phyloP scores from a whole-genome alignment of 1,139 yeast genomes.

The Yamadazyma dendronema region DNA sequence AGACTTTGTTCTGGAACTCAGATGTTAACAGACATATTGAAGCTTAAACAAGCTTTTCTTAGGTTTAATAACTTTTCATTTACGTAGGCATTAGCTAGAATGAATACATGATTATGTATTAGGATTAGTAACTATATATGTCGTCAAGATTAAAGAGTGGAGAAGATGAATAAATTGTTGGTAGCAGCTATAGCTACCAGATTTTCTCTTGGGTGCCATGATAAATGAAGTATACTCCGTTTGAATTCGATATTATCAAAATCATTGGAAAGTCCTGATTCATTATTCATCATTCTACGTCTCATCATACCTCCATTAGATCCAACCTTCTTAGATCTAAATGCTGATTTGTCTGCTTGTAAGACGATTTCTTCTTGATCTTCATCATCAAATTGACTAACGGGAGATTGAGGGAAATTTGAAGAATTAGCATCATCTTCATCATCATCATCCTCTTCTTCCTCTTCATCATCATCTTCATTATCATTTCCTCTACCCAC shows the following conservation, averaged over 20 bases:
- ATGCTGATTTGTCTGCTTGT: slow-evolving; percentile 98
- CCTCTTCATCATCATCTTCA: slow-evolving; percentile 45
- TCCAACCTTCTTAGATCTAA: slow-evolving; percentile 68
- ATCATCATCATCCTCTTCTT: slow-evolving; percentile 38
- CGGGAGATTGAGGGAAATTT: slow-evolving; percentile 35
- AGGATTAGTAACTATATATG: not conserved
- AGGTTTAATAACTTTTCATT: too few relatives aligned
- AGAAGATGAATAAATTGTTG: slow-evolving; percentile 81
- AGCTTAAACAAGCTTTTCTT: slow-evolving; percentile 16
- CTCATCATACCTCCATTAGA: slow-evolving; percentile 34
- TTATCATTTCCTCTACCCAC: slow-evolving; percentile 15
- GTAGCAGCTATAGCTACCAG: slow-evolving; percentile 98
- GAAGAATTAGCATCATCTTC: slow-evolving; percentile 38
- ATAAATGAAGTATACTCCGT: slow-evolving; percentile 89
- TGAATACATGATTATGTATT: not conserved
- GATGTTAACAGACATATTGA: slow-evolving; percentile 83
- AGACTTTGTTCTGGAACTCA: slow-evolving; percentile 95
- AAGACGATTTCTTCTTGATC: slow-evolving; percentile 75
- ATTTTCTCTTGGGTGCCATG: slow-evolving; percentile 98
- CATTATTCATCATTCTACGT: slow-evolving; percentile 49
- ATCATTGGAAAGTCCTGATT: slow-evolving; percentile 43
- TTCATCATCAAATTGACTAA: slow-evolving; percentile 38
- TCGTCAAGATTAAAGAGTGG: slow-evolving; percentile 46
- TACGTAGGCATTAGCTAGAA: not conserved
- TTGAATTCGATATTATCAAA: slow-evolving; percentile 90